These are phyloP conservation scores for Theileria luwenshuni DNA, from an alignment of 169 alveolate genomes.

Conservation along the genomic window DNA sequence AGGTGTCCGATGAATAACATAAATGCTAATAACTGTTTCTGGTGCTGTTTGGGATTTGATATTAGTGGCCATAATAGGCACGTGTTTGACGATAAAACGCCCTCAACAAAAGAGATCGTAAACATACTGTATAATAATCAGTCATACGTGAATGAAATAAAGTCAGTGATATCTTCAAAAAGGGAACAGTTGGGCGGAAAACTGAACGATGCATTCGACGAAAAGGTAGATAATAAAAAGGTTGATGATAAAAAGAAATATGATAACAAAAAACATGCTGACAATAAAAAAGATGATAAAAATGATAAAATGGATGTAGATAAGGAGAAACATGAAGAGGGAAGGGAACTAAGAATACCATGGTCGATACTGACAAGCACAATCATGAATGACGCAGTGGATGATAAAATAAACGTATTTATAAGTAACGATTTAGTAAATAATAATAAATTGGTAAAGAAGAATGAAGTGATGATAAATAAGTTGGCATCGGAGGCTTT, in stretches of 20 bases:
- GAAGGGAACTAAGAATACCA: slow-evolving; percentile 12
- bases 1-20: slow-evolving; percentile 25
- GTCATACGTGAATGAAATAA: not conserved
- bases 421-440: slow-evolving; percentile 53
- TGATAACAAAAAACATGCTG: not conserved
- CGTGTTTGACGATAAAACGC: slow-evolving; percentile 57
- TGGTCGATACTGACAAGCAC: slow-evolving; percentile 5
- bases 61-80: slow-evolving; percentile 33
- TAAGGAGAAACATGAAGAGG: not conserved
- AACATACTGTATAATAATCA: slow-evolving; percentile 24
- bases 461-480: slow-evolving; percentile 28
- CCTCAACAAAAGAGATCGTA: slow-evolving; percentile 35
- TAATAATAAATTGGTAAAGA: slow-evolving; percentile 43
- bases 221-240: no score
- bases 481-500: slow-evolving; percentile 39
- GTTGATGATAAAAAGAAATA: no score
- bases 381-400: slow-evolving; percentile 22
- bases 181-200: no score
- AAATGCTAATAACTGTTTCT: slow-evolving; percentile 37
- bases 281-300: slow-evolving; percentile 1
- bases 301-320: not conserved
- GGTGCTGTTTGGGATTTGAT: slow-evolving; percentile 60
- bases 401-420: slow-evolving; percentile 50
- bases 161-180: slow-evolving; percentile 11
- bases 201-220: no score